Evolutionary conservation across 495 filamentous ascomycete species (phyloP).

Genomic region (Annulohypoxylon nitens): DNA sequence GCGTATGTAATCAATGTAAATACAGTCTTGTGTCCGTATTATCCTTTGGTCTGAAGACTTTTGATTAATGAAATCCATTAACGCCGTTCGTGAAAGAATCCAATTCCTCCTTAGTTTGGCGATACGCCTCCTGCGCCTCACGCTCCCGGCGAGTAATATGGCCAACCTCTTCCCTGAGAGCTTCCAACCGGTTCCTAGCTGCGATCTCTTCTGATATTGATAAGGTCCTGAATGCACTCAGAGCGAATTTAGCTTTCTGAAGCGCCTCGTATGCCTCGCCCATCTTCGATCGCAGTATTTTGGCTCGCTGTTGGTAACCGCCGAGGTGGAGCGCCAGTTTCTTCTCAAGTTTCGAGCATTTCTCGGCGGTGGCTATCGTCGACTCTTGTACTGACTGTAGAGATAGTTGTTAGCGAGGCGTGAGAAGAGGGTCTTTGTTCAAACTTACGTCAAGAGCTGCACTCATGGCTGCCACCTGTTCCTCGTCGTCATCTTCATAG

Average conservation of each 20-base stretch:
- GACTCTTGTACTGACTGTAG: conserved; percentile 75
- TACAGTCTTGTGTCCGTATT: conserved; percentile 28
- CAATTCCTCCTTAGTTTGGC: conserved; percentile 80
- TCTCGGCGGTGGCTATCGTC: conserved; percentile 78
- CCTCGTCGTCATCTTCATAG: conserved; percentile 79
- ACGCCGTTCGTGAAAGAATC: conserved; percentile 65
- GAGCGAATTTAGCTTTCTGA: conserved; percentile 75
- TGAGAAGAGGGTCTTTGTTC: background rate
- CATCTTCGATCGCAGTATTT: conserved; percentile 83
- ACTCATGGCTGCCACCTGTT: conserved; percentile 70
- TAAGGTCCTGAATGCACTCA: conserved; percentile 81
- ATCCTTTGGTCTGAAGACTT: background rate
- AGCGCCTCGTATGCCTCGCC: conserved; percentile 82
- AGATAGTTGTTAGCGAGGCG: conserved; percentile 54
- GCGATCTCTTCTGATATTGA: conserved; percentile 83
- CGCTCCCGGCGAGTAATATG: conserved; percentile 86
- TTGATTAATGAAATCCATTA: conserved; percentile 57
- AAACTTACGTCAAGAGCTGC: conserved; percentile 74
- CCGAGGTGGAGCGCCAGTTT: conserved; percentile 90
- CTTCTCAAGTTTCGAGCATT: conserved; percentile 89
- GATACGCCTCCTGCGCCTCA: conserved; percentile 90
- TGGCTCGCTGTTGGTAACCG: conserved; percentile 90
- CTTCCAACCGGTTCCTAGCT: conserved; percentile 77
- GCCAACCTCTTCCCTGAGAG: conserved; percentile 82
- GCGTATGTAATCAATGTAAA: conserved; percentile 17